These are phyloP conservation scores for Alternaria alternata DNA, from an alignment of 2,329 filamentous ascomycete genomes.

Conservation along the genomic window DNA sequence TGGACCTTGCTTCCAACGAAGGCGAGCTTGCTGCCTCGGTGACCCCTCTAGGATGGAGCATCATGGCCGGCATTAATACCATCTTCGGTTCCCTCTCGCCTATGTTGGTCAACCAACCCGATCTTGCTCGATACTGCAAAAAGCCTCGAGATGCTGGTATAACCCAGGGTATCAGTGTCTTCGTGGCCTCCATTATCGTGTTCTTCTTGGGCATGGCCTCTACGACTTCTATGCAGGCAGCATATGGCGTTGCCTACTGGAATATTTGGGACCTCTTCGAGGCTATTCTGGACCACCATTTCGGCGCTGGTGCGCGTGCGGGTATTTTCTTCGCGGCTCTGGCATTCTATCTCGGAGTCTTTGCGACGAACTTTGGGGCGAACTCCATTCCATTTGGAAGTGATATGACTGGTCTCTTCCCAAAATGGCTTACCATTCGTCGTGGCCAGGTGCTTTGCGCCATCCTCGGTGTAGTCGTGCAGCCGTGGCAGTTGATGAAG, in stretches of 20 bases:
- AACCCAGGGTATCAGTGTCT: slow-evolving; percentile 48
- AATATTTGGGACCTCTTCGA: slow-evolving; percentile 58
- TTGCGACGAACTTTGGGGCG: slow-evolving; percentile 55
- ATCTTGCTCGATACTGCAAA: slow-evolving; percentile 53
- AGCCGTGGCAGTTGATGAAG: slow-evolving; percentile 56
- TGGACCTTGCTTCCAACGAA: slow-evolving; percentile 20
- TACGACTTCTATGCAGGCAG: slow-evolving; percentile 47
- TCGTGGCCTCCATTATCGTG: slow-evolving; percentile 31
- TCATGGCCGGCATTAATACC: slow-evolving; percentile 55
- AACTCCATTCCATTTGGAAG: slow-evolving; percentile 55
- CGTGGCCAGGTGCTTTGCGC: slow-evolving; percentile 54
- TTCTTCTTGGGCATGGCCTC: slow-evolving; percentile 22
- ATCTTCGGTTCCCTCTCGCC: slow-evolving; percentile 53
- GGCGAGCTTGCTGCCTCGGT: slow-evolving; percentile 6
- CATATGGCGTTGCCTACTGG: slow-evolving; percentile 53
- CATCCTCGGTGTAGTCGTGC: slow-evolving; percentile 47
- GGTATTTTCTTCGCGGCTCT: slow-evolving; percentile 52
- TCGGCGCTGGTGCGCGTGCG: slow-evolving; percentile 49
- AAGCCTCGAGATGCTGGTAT: slow-evolving; percentile 38
- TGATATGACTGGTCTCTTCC: slow-evolving; percentile 54
- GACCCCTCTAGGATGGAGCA: slow-evolving; percentile 45
- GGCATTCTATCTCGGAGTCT: slow-evolving; percentile 50
- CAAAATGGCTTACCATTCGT: slow-evolving; percentile 54
- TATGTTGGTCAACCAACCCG: slow-evolving; percentile 54
- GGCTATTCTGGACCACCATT: slow-evolving; percentile 53